Percentiles rank a stretch among this genome's conserved stretches.
Conservation (phyloP, 805 yeast species). For the Saturnispora zaruensis region DNA sequence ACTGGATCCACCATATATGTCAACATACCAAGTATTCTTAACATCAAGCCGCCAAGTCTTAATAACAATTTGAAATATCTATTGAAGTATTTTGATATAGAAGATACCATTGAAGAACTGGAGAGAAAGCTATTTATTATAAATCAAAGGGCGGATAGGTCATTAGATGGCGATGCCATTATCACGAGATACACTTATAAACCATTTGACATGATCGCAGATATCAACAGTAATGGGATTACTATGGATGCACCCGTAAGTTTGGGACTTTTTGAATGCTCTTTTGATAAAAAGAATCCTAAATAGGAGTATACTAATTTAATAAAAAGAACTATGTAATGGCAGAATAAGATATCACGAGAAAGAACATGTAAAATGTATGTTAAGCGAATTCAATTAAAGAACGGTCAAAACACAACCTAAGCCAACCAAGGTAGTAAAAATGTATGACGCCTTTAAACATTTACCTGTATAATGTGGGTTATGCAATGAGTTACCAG, state of each 20-base stretch:
- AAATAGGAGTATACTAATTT: not conserved
- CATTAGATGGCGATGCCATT: constrained; percentile 7
- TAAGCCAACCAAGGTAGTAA: constrained; percentile 24
- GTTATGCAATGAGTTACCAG: constrained; percentile 21
- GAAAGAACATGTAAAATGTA: not conserved
- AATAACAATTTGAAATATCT: constrained; percentile 25
- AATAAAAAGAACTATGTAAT: not conserved
- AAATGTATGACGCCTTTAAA: constrained; percentile 23
- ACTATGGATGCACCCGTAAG: constrained; percentile 47
- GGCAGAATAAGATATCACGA: not conserved
- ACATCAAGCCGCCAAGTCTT: constrained; percentile 27
- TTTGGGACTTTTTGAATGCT: constrained; percentile 45
- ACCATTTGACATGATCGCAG: constrained; percentile 53
- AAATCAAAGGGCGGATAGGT: constrained; percentile 18
- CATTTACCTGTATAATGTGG: constrained; percentile 24
- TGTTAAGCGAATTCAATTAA: not conserved
- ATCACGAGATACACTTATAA: constrained; percentile 34
- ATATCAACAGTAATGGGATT: constrained; percentile 39
- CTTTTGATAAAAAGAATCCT: constrained; percentile 40
- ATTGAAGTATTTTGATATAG: constrained; percentile 18
- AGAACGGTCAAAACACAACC: constrained; percentile 21
- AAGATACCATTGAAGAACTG: constrained; percentile 20
- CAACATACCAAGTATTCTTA: constrained; percentile 18
- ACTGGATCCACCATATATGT: constrained; percentile 6
- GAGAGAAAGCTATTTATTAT: constrained; percentile 16